Evolutionary conservation across 495 filamentous ascomycete genomes (phyloP).

Genomic region (Penicillium pancosmium): DNA sequence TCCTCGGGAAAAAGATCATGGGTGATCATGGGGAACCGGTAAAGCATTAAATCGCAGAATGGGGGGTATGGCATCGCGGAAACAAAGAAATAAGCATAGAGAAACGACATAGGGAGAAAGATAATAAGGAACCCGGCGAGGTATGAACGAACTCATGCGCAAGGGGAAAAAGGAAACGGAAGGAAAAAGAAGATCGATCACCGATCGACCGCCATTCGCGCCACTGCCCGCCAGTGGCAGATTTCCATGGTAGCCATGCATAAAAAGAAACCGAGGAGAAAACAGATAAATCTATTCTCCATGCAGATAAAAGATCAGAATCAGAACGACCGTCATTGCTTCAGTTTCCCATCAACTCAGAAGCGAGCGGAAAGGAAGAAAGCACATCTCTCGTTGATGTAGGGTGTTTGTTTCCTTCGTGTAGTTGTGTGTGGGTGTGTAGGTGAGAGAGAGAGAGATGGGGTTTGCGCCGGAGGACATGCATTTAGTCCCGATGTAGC

Average conservation of each 20-base stretch:
- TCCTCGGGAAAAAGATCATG: neutral
- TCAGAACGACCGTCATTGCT: conserved; percentile 10
- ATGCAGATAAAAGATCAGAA: conserved; percentile 14
- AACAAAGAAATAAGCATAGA: conserved; percentile 5
- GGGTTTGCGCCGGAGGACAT: neutral
- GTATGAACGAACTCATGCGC: conserved; percentile 14
- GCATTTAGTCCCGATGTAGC: conserved; percentile 1
- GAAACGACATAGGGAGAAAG: conserved; percentile 5
- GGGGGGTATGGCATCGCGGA: conserved; percentile 29
- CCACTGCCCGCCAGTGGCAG: conserved; percentile 41
- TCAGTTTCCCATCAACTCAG: neutral
- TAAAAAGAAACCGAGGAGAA: conserved; percentile 14
- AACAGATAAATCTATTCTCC: conserved; percentile 26
- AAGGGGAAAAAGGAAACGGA: conserved; percentile 12
- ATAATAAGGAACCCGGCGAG: conserved; percentile 6
- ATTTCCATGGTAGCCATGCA: conserved; percentile 31
- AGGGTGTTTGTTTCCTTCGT: neutral
- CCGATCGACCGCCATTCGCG: conserved; percentile 31
- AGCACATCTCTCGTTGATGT: neutral
- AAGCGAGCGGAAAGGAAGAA: conserved; percentile 16
- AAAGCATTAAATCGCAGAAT: conserved; percentile 15
- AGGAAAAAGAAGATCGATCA: conserved; percentile 24
- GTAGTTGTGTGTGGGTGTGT: neutral
- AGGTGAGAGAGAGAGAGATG: no score
- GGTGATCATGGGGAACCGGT: conserved; percentile 7